Conservation (phyloP, 2,329 filamentous ascomycete species). For the Aspergillus candidus region DNA sequence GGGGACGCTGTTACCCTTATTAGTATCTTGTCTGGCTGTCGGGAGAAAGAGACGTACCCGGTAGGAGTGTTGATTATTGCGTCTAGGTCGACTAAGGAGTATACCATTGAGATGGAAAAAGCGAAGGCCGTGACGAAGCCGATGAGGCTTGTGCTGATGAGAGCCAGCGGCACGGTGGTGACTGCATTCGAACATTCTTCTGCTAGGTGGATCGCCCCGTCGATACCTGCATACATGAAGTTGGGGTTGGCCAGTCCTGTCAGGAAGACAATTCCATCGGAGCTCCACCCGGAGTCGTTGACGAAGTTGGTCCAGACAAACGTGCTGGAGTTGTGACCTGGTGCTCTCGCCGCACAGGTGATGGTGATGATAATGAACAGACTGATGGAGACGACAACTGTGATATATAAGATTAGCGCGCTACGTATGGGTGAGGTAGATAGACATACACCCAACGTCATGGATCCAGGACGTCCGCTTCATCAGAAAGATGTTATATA, state of each 20-base stretch:
- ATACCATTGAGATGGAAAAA: constrained; percentile 29
- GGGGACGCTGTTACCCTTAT: not conserved
- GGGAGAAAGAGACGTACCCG: constrained; percentile 13
- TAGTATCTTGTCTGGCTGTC: not conserved
- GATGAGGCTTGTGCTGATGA: constrained; percentile 24
- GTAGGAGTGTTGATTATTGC: constrained; percentile 14
- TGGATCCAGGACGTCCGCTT: too few relatives aligned
- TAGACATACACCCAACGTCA: too few relatives aligned
- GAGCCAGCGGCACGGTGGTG: constrained; percentile 25
- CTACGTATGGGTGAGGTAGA: constrained; percentile 7
- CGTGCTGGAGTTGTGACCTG: too few relatives aligned
- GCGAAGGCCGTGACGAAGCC: constrained; percentile 23
- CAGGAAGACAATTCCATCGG: constrained; percentile 32
- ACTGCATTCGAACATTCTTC: constrained; percentile 33
- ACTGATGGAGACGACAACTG: constrained; percentile 20
- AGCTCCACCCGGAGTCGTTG: constrained; percentile 29
- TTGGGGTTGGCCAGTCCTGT: constrained; percentile 36
- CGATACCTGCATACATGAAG: constrained; percentile 33
- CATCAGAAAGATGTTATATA: too few relatives aligned
- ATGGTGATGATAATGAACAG: too few relatives aligned
- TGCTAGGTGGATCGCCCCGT: constrained; percentile 29
- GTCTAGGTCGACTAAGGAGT: constrained; percentile 24
- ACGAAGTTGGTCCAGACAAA: constrained; percentile 26
- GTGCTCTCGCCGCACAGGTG: too few relatives aligned
- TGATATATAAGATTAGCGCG: constrained; percentile 11